A percentile compares a stretch with the other conserved stretches of the same genome.
These are phyloP conservation scores for Rubroboletus satanas DNA, from an alignment of 768 basidiomycete genomes.

Conservation along the genomic window DNA sequence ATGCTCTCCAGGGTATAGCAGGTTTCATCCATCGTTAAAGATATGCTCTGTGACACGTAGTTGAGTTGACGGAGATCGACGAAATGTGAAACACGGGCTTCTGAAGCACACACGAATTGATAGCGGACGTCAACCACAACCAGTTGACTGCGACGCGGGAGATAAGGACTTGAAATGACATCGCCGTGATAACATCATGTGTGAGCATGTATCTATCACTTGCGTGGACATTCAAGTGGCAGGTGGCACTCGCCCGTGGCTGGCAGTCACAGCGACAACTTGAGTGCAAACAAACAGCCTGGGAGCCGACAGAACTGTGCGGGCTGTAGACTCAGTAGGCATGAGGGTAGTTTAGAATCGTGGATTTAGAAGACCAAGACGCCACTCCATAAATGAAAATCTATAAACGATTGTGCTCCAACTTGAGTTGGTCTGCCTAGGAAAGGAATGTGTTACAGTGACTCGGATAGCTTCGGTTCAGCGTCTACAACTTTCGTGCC, in stretches of 20 bases:
- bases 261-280: not conserved
- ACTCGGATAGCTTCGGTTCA: conserved; percentile 28
- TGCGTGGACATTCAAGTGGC: not conserved
- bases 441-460: not conserved
- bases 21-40: too few species aligned
- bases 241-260: not conserved
- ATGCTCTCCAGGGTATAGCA: too few species aligned
- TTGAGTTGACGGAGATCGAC: too few species aligned
- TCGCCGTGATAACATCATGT: too few species aligned
- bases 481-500: too few species aligned
- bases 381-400: not conserved
- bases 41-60: too few species aligned
- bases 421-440: not conserved
- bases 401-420: not conserved
- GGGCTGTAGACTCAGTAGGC: not conserved
- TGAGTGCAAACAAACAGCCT: not conserved
- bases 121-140: too few species aligned
- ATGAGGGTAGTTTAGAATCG: not conserved
- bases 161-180: too few species aligned
- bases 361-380: not conserved
- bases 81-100: too few species aligned
- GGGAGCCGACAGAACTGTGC: not conserved
- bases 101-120: too few species aligned
- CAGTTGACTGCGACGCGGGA: too few species aligned
- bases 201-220: not conserved